Evolutionary conservation across 2,329 filamentous ascomycete genomes (phyloP).

Genomic region (Hymenoscyphus fructigenus): DNA sequence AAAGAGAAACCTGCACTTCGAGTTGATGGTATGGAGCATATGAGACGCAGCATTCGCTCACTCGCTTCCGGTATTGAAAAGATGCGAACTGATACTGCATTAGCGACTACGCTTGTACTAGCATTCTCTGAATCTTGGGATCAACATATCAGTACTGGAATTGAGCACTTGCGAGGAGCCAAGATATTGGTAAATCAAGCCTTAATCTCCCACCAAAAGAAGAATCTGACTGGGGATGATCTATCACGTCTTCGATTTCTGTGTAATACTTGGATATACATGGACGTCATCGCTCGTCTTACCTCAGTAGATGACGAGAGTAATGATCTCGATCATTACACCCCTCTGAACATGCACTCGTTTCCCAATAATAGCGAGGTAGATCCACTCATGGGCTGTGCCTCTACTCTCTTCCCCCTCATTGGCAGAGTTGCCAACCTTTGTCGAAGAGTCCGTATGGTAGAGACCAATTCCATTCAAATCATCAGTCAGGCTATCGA

Average conservation of each 20-base stretch:
- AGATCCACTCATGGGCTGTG: constrained; percentile 72
- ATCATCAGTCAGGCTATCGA: constrained; percentile 62
- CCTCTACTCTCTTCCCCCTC: constrained; percentile 64
- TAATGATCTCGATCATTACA: constrained; percentile 51
- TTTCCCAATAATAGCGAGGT: constrained; percentile 48
- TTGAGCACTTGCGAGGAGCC: constrained; percentile 67
- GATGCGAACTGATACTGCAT: constrained; percentile 63
- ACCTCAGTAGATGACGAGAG: constrained; percentile 57
- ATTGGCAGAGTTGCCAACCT: constrained; percentile 66
- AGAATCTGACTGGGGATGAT: constrained; percentile 46
- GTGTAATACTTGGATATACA: constrained; percentile 72
- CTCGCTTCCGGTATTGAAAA: constrained; percentile 59
- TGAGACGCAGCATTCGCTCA: constrained; percentile 61
- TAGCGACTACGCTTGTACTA: constrained; percentile 68
- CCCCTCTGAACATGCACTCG: constrained; percentile 44
- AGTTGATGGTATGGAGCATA: constrained; percentile 66
- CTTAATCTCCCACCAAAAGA: constrained; percentile 46
- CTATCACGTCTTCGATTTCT: constrained; percentile 61
- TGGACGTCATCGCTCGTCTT: constrained; percentile 69
- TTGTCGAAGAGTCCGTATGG: constrained; percentile 59
- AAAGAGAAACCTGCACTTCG: constrained; percentile 56
- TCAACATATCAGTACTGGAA: constrained; percentile 65
- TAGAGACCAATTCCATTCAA: constrained; percentile 52
- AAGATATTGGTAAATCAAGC: constrained; percentile 62
- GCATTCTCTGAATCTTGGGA: constrained; percentile 74